Conservation (phyloP, 2,329 filamentous ascomycete genomes). For the Pseudogymnoascus sp. region DNA sequence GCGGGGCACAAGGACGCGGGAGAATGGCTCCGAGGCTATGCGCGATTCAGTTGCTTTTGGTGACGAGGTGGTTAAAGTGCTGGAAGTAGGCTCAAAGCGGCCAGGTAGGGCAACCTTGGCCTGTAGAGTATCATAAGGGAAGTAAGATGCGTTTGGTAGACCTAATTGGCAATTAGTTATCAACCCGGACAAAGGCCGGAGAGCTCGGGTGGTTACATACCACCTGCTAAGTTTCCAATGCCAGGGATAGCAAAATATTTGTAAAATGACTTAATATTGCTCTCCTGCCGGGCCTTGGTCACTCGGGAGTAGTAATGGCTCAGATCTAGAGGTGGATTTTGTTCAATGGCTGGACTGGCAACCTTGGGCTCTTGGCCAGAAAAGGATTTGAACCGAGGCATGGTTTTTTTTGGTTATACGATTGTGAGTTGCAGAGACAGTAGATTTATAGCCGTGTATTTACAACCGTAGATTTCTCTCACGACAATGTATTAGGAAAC, state of each 20-base stretch:
- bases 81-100: conserved; percentile 49
- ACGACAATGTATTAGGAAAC: not conserved
- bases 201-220: conserved; percentile 33
- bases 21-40: not conserved
- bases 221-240: conserved; percentile 56
- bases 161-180: conserved; percentile 41
- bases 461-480: not conserved
- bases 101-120: conserved; percentile 68
- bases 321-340: conserved; percentile 57
- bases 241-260: conserved; percentile 67
- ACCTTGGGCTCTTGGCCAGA: not conserved
- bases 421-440: not conserved
- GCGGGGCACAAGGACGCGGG: conserved; percentile 67
- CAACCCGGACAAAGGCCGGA: not conserved
- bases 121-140: conserved; percentile 87
- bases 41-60: conserved; percentile 22
- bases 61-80: conserved; percentile 18
- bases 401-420: not conserved
- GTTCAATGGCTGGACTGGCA: conserved; percentile 6
- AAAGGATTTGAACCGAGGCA: not conserved
- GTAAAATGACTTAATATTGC: conserved; percentile 73
- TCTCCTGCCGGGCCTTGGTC: conserved; percentile 57
- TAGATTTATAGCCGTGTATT: not conserved
- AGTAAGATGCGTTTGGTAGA: conserved; percentile 72
- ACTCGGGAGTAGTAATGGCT: conserved; percentile 70